Evolutionary conservation across 805 yeast species (phyloP).

Genomic region (Wickerhamiella allomyrinae): DNA sequence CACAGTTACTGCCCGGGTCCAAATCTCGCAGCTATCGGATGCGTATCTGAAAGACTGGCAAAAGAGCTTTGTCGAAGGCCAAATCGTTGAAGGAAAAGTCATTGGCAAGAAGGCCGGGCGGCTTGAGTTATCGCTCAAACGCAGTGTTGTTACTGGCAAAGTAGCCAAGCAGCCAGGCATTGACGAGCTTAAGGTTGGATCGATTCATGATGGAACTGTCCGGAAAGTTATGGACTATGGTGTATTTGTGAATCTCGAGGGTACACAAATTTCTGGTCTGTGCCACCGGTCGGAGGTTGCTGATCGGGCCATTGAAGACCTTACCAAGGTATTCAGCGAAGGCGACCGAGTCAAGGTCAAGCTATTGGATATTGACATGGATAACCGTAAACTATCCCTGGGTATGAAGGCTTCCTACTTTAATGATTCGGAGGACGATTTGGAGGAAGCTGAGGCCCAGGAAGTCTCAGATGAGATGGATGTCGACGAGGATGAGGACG

Average conservation of each 20-base stretch:
- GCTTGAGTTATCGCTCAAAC: constrained; percentile 66
- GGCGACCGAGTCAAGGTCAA: constrained; percentile 88
- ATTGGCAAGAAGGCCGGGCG: constrained; percentile 40
- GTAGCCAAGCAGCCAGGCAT: constrained; percentile 26
- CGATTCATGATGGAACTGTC: constrained; percentile 62
- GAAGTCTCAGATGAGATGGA: constrained; percentile 11
- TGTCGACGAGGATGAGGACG: constrained; percentile 17
- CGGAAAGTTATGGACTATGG: constrained; percentile 75
- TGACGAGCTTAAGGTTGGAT: constrained; percentile 56
- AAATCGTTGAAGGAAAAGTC: constrained; percentile 62
- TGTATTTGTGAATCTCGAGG: constrained; percentile 71
- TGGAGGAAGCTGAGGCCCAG: constrained; percentile 19
- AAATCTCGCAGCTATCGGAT: constrained; percentile 71
- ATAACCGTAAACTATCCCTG: constrained; percentile 63
- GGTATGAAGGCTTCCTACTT: constrained; percentile 95
- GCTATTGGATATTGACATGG: constrained; percentile 45
- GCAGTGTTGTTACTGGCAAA: constrained; percentile 64
- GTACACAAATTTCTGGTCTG: constrained; percentile 68
- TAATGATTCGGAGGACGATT: constrained; percentile 26
- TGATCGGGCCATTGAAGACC: constrained; percentile 39
- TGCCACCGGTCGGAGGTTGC: constrained; percentile 80
- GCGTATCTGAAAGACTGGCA: constrained; percentile 79
- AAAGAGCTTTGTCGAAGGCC: constrained; percentile 52
- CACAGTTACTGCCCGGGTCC: constrained; percentile 59
- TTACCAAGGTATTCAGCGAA: constrained; percentile 55